Percentiles rank a stretch among this genome's conserved stretches.
Conservation (phyloP, 371 early-diverging fungal genomes). For the Mortierella sp. region DNA sequence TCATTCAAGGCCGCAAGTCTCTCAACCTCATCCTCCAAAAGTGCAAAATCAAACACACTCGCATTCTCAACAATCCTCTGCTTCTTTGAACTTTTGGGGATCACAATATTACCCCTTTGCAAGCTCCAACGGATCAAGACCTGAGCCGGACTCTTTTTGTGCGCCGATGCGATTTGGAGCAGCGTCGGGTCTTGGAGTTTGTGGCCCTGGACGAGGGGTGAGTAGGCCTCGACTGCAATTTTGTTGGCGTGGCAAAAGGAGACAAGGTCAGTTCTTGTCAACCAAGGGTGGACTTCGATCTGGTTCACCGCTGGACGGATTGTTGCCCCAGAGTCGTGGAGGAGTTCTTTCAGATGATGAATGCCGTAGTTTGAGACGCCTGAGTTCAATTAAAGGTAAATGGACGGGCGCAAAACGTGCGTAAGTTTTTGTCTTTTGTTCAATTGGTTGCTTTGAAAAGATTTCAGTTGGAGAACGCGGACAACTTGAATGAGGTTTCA, state of each 20-base stretch:
- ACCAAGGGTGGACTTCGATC: slow-evolving; percentile 66
- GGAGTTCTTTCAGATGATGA: slow-evolving; percentile 66
- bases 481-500: no score
- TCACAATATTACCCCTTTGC: slow-evolving; percentile 60
- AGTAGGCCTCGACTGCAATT: slow-evolving; percentile 68
- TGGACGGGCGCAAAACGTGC: not conserved
- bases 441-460: no score
- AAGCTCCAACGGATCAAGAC: slow-evolving; percentile 59
- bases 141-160: slow-evolving; percentile 62
- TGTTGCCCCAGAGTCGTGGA: slow-evolving; percentile 58
- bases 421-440: not conserved
- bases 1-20: slow-evolving; percentile 57
- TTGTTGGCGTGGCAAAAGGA: slow-evolving; percentile 60
- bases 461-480: not conserved
- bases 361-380: slow-evolving; percentile 83
- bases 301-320: slow-evolving; percentile 80
- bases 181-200: slow-evolving; percentile 60
- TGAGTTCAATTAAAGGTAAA: not conserved
- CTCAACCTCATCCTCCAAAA: slow-evolving; percentile 64
- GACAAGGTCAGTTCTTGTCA: slow-evolving; percentile 55
- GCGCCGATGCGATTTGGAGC: slow-evolving; percentile 58
- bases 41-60: slow-evolving; percentile 62
- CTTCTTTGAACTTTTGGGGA: slow-evolving; percentile 68
- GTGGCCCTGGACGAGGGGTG: slow-evolving; percentile 63
- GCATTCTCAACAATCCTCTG: slow-evolving; percentile 63